Conservation (phyloP, 2,329 filamentous ascomycete species). For the Phaeophleospora eucalypticola region DNA sequence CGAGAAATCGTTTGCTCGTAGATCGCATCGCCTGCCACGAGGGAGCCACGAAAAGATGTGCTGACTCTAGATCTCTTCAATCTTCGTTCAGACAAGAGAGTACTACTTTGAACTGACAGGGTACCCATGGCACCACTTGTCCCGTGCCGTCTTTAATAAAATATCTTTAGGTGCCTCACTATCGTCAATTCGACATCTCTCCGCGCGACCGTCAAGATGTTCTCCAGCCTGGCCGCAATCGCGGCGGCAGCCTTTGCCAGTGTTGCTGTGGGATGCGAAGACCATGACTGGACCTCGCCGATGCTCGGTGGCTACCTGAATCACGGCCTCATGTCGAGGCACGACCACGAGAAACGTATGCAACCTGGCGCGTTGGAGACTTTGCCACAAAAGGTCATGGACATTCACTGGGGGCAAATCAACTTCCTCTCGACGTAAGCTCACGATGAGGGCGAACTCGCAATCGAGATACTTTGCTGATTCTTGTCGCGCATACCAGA, state of each 20-base stretch:
- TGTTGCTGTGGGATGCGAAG: slow-evolving; percentile 14
- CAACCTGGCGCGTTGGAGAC: slow-evolving; percentile 18
- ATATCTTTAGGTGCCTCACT: not conserved
- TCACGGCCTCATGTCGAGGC: slow-evolving; percentile 14
- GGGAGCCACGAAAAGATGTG: not conserved
- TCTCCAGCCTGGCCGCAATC: slow-evolving; percentile 4
- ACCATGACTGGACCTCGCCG: slow-evolving; percentile 21
- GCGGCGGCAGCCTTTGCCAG: slow-evolving; percentile 10
- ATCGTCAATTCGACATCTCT: not conserved
- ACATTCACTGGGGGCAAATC: slow-evolving; percentile 22
- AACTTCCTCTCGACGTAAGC: slow-evolving; percentile 40
- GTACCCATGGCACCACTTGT: not conserved
- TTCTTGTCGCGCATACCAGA: too few relatives aligned
- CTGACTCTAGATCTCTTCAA: not conserved
- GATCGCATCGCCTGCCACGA: not conserved
- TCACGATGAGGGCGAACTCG: too few relatives aligned
- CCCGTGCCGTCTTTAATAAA: not conserved
- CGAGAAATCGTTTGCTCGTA: not conserved
- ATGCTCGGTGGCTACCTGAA: slow-evolving; percentile 15
- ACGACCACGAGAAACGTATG: slow-evolving; percentile 15
- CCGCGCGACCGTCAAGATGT: slow-evolving; percentile 5
- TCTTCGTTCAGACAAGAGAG: not conserved
- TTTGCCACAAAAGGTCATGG: slow-evolving; percentile 21
- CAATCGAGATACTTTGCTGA: too few relatives aligned
- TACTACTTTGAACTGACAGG: too few relatives aligned